These are phyloP conservation scores for Neopestalotiopsis sp. DNA, from an alignment of 2,329 filamentous ascomycete genomes.

Conservation along the genomic window DNA sequence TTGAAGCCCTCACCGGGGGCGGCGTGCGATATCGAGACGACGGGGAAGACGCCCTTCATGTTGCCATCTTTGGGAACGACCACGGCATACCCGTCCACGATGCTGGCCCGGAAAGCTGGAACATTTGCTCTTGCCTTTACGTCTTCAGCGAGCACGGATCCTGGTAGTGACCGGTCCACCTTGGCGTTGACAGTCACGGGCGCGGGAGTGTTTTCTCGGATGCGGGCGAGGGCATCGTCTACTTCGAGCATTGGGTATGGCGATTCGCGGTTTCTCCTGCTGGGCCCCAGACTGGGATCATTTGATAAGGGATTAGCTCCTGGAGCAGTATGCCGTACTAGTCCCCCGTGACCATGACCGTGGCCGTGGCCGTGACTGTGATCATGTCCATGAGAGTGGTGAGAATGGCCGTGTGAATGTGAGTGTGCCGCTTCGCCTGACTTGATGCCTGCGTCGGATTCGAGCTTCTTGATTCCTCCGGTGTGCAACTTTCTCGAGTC, in stretches of 20 bases:
- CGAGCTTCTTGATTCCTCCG: constrained; percentile 83
- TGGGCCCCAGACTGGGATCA: constrained; percentile 65
- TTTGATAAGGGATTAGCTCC: constrained; percentile 64
- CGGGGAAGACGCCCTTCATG: constrained; percentile 82
- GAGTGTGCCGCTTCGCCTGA: constrained; percentile 30
- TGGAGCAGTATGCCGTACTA: constrained; percentile 75
- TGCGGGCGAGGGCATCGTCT: constrained; percentile 75
- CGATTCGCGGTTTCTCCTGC: constrained; percentile 79
- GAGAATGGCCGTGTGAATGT: constrained; percentile 38
- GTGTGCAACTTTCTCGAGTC: constrained; percentile 81
- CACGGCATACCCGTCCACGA: constrained; percentile 95
- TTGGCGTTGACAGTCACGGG: constrained; percentile 61
- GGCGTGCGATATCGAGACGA: constrained; percentile 86
- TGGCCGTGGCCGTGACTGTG: constrained; percentile 58
- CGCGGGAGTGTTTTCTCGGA: constrained; percentile 74
- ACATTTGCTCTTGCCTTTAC: constrained; percentile 82
- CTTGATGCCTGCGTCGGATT: constrained; percentile 78
- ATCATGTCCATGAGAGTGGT: constrained; percentile 59
- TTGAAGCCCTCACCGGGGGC: constrained; percentile 69
- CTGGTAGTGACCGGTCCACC: constrained; percentile 72
- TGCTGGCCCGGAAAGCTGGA: constrained; percentile 92
- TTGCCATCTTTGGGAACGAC: constrained; percentile 67
- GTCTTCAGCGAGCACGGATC: constrained; percentile 81
- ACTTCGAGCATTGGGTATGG: constrained; percentile 94
- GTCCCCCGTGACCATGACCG: constrained; percentile 66